Base-by-base conservation (phyloP, 2,329 filamentous ascomycete genomes). In the Fusarium lateritium region DNA sequence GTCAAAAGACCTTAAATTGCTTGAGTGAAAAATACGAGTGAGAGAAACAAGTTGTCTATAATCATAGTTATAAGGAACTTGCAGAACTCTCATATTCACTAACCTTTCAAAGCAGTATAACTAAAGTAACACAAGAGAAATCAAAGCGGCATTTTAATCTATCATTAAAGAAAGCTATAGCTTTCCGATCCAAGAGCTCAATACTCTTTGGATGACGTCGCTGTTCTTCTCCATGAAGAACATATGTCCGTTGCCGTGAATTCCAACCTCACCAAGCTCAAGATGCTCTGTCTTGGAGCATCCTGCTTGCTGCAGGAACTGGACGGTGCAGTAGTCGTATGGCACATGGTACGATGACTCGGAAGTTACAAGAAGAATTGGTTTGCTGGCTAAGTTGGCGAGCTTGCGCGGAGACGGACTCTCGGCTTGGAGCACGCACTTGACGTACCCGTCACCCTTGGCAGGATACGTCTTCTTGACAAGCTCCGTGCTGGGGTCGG, bases 341-440 rank as follows among this genome's bases (percentile, higher is more conserved):
- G 67, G 64, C 38, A 63, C 55, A n/a, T 72, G 70, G 24, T 72
- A 72, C 0, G 70, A 72, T 5, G 70, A 56, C 31, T 72, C 70
- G 3, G 54, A 55, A 0, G 70, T 72, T 5, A 72, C 3, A 3
- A 72, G 44, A 66, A 43, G 73, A 49, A 52, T 77, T 52, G 19
- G 70, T 55, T 64, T 78, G 44, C 45, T 76, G 77, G 36, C 76
- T 59, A 39, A 84, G 72, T 83, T 73, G 2, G 63, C 65, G 14
- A 85, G 59, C 15, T 46, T 49, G 9, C 64, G 70, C 14, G 70
- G 70, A 0, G 45, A 34, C 2, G 70, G 67, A 8, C 34, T 22
- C 14, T 50, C 39, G 0, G 70, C 70, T 34, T 72, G 70, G 1
- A 72, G 59, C 0, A 70, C 45, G 21, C 70, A 72, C 24, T 69